phyloP scores from a whole-genome alignment of 2,329 filamentous ascomycete genomes.

The Alternaria dauci region DNA sequence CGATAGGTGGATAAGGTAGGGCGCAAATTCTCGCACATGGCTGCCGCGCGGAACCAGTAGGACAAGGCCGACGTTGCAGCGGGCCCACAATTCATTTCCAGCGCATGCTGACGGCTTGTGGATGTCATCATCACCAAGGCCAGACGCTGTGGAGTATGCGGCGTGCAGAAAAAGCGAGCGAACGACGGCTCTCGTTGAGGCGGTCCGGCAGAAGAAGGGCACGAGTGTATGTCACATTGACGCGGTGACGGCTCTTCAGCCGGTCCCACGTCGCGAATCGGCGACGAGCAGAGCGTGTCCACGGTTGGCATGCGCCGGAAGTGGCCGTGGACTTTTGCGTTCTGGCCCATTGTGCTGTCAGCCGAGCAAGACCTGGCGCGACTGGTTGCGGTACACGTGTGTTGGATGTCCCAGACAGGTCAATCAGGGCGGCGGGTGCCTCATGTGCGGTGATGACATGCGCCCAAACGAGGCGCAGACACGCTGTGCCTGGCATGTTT shows the following conservation, averaged over 20 bases:
- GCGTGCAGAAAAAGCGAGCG: conserved; percentile 22
- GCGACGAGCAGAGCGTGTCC: conserved; percentile 20
- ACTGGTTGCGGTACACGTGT: conserved; percentile 27
- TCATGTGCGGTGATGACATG: conserved; percentile 17
- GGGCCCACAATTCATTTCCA: conserved; percentile 47
- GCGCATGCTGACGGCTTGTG: conserved; percentile 35
- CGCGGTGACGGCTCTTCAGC: conserved; percentile 26
- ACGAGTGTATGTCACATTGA: conserved; percentile 29
- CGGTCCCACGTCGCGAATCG: conserved; percentile 30
- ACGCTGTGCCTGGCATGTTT: conserved; percentile 24
- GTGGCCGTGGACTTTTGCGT: conserved; percentile 6
- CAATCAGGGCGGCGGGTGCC: conserved; percentile 11
- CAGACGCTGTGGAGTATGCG: conserved; percentile 32
- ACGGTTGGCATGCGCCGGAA: conserved; percentile 12
- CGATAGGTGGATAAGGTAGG: conserved; percentile 48
- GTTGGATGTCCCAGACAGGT: neutral
- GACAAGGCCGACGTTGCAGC: conserved; percentile 22
- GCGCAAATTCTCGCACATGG: conserved; percentile 32
- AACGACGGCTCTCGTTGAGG: conserved; percentile 27
- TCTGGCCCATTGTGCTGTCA: conserved; percentile 11
- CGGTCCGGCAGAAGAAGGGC: conserved; percentile 16
- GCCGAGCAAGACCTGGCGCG: conserved; percentile 6
- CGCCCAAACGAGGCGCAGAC: conserved; percentile 26
- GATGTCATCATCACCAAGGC: conserved; percentile 32
- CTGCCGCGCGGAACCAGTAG: conserved; percentile 40